Evolutionary conservation across 768 basidiomycete genomes (phyloP).

Genomic region (Rossbeevera mucosa): DNA sequence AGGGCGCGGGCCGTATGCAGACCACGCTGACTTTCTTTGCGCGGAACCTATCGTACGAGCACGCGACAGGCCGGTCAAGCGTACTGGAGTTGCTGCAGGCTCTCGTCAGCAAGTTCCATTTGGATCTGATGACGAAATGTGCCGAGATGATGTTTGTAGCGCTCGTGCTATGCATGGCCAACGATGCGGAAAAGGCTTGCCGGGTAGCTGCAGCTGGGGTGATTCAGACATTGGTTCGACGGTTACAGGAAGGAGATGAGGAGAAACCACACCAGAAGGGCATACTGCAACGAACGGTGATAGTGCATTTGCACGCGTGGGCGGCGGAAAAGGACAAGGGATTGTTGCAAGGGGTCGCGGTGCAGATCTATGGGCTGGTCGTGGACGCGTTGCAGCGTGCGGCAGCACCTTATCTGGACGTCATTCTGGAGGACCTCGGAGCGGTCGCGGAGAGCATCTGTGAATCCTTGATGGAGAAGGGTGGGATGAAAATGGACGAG

Average conservation of each 20-base stretch:
- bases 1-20: conserved; percentile 85
- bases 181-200: conserved; percentile 88
- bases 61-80: conserved; percentile 88
- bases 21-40: conserved; percentile 89
- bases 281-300: conserved; percentile 48
- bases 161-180: conserved; percentile 88
- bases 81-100: conserved; percentile 91
- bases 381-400: conserved; percentile 61
- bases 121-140: conserved; percentile 67
- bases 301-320: conserved; percentile 80
- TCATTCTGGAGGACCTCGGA: conserved; percentile 56
- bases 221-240: conserved; percentile 68
- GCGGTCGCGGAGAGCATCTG: conserved; percentile 17
- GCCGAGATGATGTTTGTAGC: conserved; percentile 87
- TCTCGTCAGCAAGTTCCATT: conserved; percentile 79
- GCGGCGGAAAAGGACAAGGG: conserved; percentile 55
- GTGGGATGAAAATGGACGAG: conserved; percentile 44
- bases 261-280: conserved; percentile 45
- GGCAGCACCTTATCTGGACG: conserved; percentile 39
- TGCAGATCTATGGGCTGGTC: conserved; percentile 79
- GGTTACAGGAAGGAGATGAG: conserved; percentile 59
- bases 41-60: conserved; percentile 84
- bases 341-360: conserved; percentile 65
- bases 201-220: conserved; percentile 84
- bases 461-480: conserved; percentile 22